Base-by-base conservation (phyloP, 371 early-diverging fungal genomes). In the Rhizopus sp. region DNA sequence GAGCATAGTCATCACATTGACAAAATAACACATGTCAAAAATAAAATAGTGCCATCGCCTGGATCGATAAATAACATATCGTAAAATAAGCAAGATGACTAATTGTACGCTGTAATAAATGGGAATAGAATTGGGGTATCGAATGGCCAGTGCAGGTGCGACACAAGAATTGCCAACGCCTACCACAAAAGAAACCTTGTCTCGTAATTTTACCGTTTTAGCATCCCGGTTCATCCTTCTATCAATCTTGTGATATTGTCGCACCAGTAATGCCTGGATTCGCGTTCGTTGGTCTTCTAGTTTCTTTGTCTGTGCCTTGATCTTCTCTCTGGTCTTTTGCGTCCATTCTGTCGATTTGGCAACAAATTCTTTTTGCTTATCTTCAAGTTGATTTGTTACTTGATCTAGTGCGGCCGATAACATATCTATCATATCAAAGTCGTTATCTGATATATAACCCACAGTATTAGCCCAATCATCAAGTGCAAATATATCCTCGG, bases 11-110 rank as follows among this genome's bases (percentile, higher is more conserved):
- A 85, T 73, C 17, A 66, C 70, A 62, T 89, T 89, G 47, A 85
- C 84, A 69, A 81, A 82, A 56, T 88, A 88, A 51, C 88, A 88
- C 34, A 87, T 72, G 78, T 88, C 88, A 62, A 86, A 86, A 38
- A 85, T 66, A 57, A 89, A 89, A 49, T 84, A 88, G 63, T 89
- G 89, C 81, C 83, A 88, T 38, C 76, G 66, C 41, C 74, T 76
- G 17, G 63, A 68, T 59, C 82, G 82, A 72, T 89, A 89, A 39
- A 85, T 71, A 16, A 84, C 67, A 56, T 71, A 82, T 1, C 89
- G 83, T 29, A 85, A 59, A 1, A 72, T 52, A 7, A 88, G 42
- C 15, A 89, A 55, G 29, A 80, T 63, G 12, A 76, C 55, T 8
- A 73, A 61, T 55, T 83, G 85, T 8, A 79, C 17, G 15, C 83